Evolutionary conservation across 2,329 filamentous ascomycete genomes (phyloP).

Genomic region (Penicillium fuscoglaucum): DNA sequence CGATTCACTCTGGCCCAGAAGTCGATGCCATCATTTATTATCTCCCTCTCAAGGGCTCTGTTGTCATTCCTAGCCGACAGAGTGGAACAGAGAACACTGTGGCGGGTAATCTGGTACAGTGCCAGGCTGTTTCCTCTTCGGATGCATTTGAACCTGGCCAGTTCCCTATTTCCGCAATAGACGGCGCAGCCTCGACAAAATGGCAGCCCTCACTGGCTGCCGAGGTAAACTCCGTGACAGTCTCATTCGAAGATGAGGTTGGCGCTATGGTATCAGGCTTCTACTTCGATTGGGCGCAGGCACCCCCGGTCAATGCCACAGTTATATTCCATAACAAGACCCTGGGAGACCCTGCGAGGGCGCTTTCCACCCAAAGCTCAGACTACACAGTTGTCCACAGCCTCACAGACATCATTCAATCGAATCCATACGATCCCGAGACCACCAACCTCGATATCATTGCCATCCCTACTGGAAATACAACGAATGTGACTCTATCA

Average conservation of each 20-base stretch:
- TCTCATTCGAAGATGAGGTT: conserved; percentile 50
- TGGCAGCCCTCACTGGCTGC: conserved; percentile 63
- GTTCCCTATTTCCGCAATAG: conserved; percentile 66
- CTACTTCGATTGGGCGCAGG: conserved; percentile 61
- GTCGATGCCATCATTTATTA: conserved; percentile 45
- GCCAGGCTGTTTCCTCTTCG: conserved; percentile 54
- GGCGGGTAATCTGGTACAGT: conserved; percentile 65
- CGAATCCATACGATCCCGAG: conserved; percentile 39
- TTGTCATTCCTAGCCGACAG: conserved; percentile 61
- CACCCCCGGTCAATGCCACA: conserved; percentile 55
- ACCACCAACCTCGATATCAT: conserved; percentile 37
- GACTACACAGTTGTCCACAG: conserved; percentile 27
- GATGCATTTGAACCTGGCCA: conserved; percentile 61
- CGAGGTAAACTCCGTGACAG: conserved; percentile 55
- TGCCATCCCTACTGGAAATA: conserved; percentile 42
- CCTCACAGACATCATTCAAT: conserved; percentile 37
- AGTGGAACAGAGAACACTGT: conserved; percentile 57
- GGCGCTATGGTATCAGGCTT: conserved; percentile 45
- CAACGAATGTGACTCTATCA: conserved; percentile 42
- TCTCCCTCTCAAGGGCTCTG: conserved; percentile 51
- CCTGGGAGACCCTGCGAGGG: conserved; percentile 21
- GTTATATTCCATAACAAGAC: conserved; percentile 58
- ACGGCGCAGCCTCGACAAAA: conserved; percentile 65
- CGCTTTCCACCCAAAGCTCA: conserved; percentile 9
- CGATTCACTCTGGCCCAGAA: conserved; percentile 56